Base-by-base conservation (phyloP, 768 basidiomycete species). In the Antrodiella citrinella region DNA sequence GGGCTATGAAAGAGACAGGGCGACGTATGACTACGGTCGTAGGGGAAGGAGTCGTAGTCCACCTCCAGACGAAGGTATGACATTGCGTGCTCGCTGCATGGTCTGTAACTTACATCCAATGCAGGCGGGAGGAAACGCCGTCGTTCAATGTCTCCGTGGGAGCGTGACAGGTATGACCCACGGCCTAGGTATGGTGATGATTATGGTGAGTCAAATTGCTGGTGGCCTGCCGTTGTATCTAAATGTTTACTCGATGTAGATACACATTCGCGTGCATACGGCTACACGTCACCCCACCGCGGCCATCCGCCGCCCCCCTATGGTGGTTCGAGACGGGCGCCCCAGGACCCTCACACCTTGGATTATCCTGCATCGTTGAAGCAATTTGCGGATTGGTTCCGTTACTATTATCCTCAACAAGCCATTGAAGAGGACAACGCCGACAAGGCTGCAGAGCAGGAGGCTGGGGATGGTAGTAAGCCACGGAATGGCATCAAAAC, bases 351-450 rank as follows among this genome's bases (percentile, higher is more conserved):
- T 10, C 84, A 86, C 58, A 81, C 81, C 2, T 81, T 88, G 56
- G 89, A 90, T 55, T 89, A 84, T 60, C 85, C 88, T 26, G 86
- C 86, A 4, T 76, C 82, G 1, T 63, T 91, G 63, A 89, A 90
- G 67, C 86, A 90, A 58, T 91, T 82, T 56, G 86, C 86, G 2
- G 89, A 91, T 57, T 91, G 90, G 90, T 91, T 90, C 65, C 79
- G 90, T 26, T 85, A 74, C 61, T 80, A 69, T 54, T 84, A 78
- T 59, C 84, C 88, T 4, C 78, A 84, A 54, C 80, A 86, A 62
- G 89, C 87, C 13, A 73, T 74, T 4, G 86, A 91, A 54, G 91
- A 92, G 67, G 90, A 93, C 60, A 82, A 74, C 46, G 80, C 82
- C 44, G 89, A 90, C 70, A 89, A 89, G 60, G 84, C 81, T 45